Conservation (phyloP, 768 basidiomycete genomes). For the Pleurotus eryngii region DNA sequence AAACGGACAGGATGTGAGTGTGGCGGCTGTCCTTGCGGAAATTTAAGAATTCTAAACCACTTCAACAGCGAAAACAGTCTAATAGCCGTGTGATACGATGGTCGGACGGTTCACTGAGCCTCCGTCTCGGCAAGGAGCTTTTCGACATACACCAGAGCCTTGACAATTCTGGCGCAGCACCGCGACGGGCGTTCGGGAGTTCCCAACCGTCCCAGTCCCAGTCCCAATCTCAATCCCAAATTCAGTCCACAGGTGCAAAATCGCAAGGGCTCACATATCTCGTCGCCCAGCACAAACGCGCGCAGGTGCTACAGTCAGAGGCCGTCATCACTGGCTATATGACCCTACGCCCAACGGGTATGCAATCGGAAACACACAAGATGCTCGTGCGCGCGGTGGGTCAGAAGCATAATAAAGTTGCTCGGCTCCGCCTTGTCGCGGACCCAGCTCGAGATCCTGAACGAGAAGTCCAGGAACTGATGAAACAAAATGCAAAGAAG, state of each 20-base stretch:
- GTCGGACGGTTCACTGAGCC: conserved; percentile 91
- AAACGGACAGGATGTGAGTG: conserved; percentile 70
- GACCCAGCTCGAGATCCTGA: conserved; percentile 77
- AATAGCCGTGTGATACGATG: conserved; percentile 91
- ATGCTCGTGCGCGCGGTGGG: conserved; percentile 85
- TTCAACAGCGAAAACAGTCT: conserved; percentile 69
- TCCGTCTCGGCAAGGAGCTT: conserved; percentile 89
- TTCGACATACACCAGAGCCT: conserved; percentile 85
- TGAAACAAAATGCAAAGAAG: conserved; percentile 63
- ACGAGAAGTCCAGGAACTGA: conserved; percentile 64
- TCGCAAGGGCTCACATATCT: conserved; percentile 84
- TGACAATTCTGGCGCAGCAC: conserved; percentile 68
- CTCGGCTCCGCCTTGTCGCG: conserved; percentile 75
- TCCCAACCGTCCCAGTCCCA: conserved; percentile 20
- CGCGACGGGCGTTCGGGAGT: conserved; percentile 56
- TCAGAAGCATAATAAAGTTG: conserved; percentile 80
- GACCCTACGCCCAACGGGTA: conserved; percentile 80
- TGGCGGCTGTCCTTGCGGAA: background rate
- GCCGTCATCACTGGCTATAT: conserved; percentile 81
- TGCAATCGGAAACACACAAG: conserved; percentile 87
- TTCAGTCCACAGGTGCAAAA: conserved; percentile 33
- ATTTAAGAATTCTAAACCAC: conserved; percentile 1
- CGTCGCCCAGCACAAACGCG: conserved; percentile 84
- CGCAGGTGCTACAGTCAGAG: conserved; percentile 84
- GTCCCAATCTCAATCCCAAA: conserved; percentile 22